Evolutionary conservation across 345 rosid species (phyloP).

Genomic region (Sonneratia alba): DNA sequence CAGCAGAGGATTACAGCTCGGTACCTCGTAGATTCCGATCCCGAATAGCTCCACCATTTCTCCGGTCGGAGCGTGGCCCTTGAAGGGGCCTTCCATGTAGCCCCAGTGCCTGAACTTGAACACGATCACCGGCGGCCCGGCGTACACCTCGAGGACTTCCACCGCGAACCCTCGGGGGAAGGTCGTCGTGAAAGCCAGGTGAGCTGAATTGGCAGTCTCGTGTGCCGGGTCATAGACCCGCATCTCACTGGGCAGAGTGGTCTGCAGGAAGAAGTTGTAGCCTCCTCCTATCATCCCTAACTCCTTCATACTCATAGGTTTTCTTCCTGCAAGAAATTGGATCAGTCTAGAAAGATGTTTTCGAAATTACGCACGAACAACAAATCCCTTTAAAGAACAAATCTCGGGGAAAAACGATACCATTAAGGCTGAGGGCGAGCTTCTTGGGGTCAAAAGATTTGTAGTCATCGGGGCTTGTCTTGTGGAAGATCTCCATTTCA

Average conservation of each 20-base stretch:
- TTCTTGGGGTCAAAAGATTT: constrained; percentile 30
- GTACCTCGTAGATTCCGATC: constrained; percentile 27
- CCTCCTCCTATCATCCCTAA: constrained; percentile 42
- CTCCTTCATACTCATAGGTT: constrained; percentile 31
- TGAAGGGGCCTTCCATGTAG: constrained; percentile 66
- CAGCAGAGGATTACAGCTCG: too few species aligned
- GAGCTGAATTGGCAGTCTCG: constrained; percentile 29
- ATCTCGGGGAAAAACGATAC: constrained; percentile 9
- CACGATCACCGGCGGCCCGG: constrained; percentile 47
- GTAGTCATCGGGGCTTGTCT: constrained; percentile 24
- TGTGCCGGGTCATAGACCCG: constrained; percentile 26
- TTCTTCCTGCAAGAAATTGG: constrained; percentile 27
- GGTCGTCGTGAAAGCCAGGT: constrained; percentile 34
- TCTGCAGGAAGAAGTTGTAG: constrained; percentile 47
- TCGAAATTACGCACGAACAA: background rate
- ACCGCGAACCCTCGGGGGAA: constrained; percentile 62
- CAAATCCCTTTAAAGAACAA: background rate
- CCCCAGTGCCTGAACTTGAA: constrained; percentile 83
- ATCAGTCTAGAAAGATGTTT: background rate
- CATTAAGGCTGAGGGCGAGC: constrained; percentile 36
- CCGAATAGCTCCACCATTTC: constrained; percentile 37
- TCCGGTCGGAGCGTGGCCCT: constrained; percentile 48
- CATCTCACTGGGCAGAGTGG: constrained; percentile 34
- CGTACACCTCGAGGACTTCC: constrained; percentile 45
- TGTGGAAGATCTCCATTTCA: constrained; percentile 60